Evolutionary conservation across 305 asterid genomes (phyloP), one percentile per base, ranked within the genome.

Genomic region (Fraxinus angustifolia): DNA sequence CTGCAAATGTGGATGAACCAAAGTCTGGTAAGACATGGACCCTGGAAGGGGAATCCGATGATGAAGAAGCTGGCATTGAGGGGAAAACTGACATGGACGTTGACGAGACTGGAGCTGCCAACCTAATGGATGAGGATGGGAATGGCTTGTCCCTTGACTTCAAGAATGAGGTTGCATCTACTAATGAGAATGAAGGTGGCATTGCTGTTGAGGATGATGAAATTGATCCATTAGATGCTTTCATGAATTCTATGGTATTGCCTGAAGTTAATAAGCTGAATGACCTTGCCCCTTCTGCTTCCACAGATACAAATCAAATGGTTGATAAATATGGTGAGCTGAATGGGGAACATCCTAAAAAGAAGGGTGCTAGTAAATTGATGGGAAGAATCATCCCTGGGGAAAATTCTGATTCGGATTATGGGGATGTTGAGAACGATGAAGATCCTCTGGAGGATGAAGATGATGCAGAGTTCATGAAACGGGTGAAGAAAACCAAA

Each of bases 21-120:
- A 89, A 89, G 79, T 87, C 97, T 77, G 98, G 99, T 3, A 96
- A 94, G 90, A 75, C 91, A 10, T 94, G 98, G 99, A 94, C 98
- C 26, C 85, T 96, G 82, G 99, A 96, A 73, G 98, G 97, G 76
- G 99, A 96, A 77, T 94, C 97, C 62, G 98, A 94, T 84, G 99
- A 96, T 42, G 99, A 96, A 83, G 99, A 96, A 83, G 89, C 94
- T 21, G 89, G 84, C 33, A 71, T 85, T 42, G 94, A 86, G 75
- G 96, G 88, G 73, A 88, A 83, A 82, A 53, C 79, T 81, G 81
- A 81, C 30, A 86, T 87, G 88, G 92, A 90, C 79, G 85, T 87
- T 81, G 87, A 90, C 26, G 85, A 84, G 77, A 90, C 88, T 81
- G 93, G 48, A 80, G 78, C 56, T 85, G 83, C 21, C 73, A 85